A percentile compares a stretch with the other conserved stretches of the same genome.
Conservation (phyloP, 2,329 filamentous ascomycete genomes). For the Calonectria hongkongensis region DNA sequence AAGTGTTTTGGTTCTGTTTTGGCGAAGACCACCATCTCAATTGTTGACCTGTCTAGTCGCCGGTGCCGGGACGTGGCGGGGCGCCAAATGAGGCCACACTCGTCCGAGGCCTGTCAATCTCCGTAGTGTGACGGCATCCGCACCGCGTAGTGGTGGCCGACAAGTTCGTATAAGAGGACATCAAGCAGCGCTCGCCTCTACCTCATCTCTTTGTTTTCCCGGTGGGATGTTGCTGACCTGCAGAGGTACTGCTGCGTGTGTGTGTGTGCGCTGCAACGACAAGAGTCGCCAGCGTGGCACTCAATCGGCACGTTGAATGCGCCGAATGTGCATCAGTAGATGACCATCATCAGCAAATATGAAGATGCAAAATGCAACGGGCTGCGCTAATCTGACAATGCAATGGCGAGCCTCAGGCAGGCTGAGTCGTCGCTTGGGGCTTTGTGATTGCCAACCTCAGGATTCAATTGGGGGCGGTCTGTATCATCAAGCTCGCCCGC, state of each 20-base stretch:
- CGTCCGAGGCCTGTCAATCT: constrained; percentile 33
- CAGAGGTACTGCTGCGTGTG: constrained; percentile 34
- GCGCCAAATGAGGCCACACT: constrained; percentile 46
- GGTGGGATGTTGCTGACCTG: constrained; percentile 45
- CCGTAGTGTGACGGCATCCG: constrained; percentile 35
- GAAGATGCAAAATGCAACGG: constrained; percentile 30
- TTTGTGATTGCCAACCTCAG: constrained; percentile 24
- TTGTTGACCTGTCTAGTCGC: constrained; percentile 29
- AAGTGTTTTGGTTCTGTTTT: constrained; percentile 40
- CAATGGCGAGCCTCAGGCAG: constrained; percentile 12
- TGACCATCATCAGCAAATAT: constrained; percentile 27
- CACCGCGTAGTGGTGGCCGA: constrained; percentile 17
- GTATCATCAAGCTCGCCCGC: constrained; percentile 35
- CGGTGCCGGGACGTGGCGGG: constrained; percentile 47
- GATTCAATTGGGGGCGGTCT: constrained; percentile 19
- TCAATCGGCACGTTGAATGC: background rate
- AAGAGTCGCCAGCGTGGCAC: constrained; percentile 42
- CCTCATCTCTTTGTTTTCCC: constrained; percentile 33
- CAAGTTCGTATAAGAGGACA: constrained; percentile 43
- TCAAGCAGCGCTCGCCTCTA: constrained; percentile 25
- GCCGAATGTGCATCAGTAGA: constrained; percentile 28
- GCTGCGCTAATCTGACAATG: constrained; percentile 20
- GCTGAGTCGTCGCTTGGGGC: constrained; percentile 2
- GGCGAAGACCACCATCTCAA: constrained; percentile 21
- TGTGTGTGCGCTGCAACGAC: constrained; percentile 26